Evolutionary conservation across 345 rosid genomes (phyloP), one percentile per base, ranked within the genome.

Genomic region (Eucalyptus polyanthemos): DNA sequence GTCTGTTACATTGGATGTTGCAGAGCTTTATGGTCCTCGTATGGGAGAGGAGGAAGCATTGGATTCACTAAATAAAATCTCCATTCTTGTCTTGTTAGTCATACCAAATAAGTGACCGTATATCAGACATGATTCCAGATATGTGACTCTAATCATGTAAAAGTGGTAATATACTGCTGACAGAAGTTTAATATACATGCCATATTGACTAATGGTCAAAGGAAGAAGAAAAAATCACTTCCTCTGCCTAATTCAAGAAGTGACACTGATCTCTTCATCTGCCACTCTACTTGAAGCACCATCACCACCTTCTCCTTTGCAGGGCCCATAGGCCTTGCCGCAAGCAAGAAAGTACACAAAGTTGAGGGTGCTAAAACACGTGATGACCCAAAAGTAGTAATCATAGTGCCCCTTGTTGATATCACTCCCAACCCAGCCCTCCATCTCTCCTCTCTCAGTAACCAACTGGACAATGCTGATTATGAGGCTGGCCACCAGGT

Each of bases 281-380:
- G 12, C 37, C n/a, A 17, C 76, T 21, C 50, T 17, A n/a, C n/a
- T 51, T 54, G 45, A 50, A 37, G 40, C 69, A 24, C 27, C 87
- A 12, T 25, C 87, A 34, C 83, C 65, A n/a, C 72, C 53, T 42
- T 88, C 89, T 31, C 4, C 12, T 86, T 81, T 51, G 50, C 92
- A 90, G 89, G 97, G 96, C 91, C 97, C 98, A 91, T 96, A 96
- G 56, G 94, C 93, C 98, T 96, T 92, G 88, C 97, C 93, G 88
- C 99, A 96, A 15, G 94, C 47, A 27, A 91, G 22, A 88, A 92
- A 97, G 60, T 96, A 97, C 2, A 95, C 89, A 88, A 96, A 88
- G 91, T 96, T 97, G 86, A 95, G 80, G 90, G 89, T 89, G 86
- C 96, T 92, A 93, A 95, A 69, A 21, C 91, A 69, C 4, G 94